Evolutionary conservation across 352 stramenopile species (phyloP).

Genomic region (Pseudoperonospora humuli): DNA sequence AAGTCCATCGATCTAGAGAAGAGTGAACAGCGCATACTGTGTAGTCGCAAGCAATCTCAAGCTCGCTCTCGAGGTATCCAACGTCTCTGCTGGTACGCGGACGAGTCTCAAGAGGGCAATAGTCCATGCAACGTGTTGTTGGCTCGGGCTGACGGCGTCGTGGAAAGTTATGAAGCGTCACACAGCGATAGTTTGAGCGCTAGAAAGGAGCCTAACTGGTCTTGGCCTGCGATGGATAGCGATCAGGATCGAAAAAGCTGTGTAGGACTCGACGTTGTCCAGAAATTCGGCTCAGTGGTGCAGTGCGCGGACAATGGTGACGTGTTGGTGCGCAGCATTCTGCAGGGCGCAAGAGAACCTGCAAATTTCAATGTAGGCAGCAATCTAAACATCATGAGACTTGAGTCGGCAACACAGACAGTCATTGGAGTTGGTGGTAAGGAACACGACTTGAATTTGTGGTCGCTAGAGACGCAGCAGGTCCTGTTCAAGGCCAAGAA

Average conservation of each 20-base stretch:
- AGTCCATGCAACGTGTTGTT: conserved; percentile 47
- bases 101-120: conserved; percentile 30
- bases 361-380: conserved; percentile 45
- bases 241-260: conserved; percentile 17
- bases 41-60: conserved; percentile 36
- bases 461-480: conserved; percentile 75
- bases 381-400: conserved; percentile 47
- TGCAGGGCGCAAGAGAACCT: conserved; percentile 32
- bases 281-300: conserved; percentile 58
- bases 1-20: conserved; percentile 78
- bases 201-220: conserved; percentile 38
- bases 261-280: conserved; percentile 52
- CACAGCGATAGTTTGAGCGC: conserved; percentile 31
- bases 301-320: conserved; percentile 51
- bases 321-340: conserved; percentile 42
- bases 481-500: conserved; percentile 81
- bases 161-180: conserved; percentile 52
- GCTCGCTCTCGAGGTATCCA: conserved; percentile 40
- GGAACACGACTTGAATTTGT: conserved; percentile 73
- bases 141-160: conserved; percentile 44
- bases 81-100: conserved; percentile 51
- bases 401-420: conserved; percentile 40
- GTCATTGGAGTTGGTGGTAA: conserved; percentile 71
- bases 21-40: conserved; percentile 54
- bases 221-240: conserved; percentile 18